Evolutionary conservation across 805 yeast species (phyloP), one percentile per base, ranked within the genome.

Genomic region (Candida sithepensis): DNA sequence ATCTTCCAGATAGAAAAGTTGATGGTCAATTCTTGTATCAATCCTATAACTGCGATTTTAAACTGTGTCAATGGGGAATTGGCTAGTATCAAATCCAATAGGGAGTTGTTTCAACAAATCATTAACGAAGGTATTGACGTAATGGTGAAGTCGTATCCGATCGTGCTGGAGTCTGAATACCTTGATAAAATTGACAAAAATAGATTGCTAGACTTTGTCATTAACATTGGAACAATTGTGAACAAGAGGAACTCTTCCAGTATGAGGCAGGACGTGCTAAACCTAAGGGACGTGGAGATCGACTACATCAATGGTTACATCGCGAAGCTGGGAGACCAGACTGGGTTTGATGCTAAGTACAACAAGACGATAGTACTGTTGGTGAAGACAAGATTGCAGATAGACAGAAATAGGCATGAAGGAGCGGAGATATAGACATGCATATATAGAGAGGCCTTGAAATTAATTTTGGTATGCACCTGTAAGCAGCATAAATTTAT

Each of bases 241-340:
- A 64, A 64, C 44, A 74, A 77, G 0, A 62, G 73, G 37, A 92
- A 90, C 60, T 73, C 79, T 41, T 75, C 86, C 8, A 81, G 88
- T 14, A 85, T 85, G 91, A 69, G 86, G 42, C 81, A 79, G 48
- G 98, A 92, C 57, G 68, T 81, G 16, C 58, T 71, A 41, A 61
- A 67, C 52, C 67, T 77, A 49, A 75, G 78, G 54, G 74, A 72
- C 14, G 87, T 94, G 0, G 99, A 92, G 61, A 78, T 92, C 19
- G 86, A 84, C 50, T 85, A 78, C 61, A 83, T 92, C 49, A 94
- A 91, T 61, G 97, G 97, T 1, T 88, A 81, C 59, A 73, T 91
- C 12, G 83, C 77, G 1, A 61, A 59, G 6, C 66, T 81, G 44
- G 96, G 88, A 1, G 55, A 64, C 26, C 67, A 69, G 48, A 65